Percentiles rank a stretch among this genome's conserved stretches.
These are phyloP conservation scores for Cladosporium sphaerospermum DNA, from an alignment of 2,329 filamentous ascomycete species.

Conservation along the genomic window DNA sequence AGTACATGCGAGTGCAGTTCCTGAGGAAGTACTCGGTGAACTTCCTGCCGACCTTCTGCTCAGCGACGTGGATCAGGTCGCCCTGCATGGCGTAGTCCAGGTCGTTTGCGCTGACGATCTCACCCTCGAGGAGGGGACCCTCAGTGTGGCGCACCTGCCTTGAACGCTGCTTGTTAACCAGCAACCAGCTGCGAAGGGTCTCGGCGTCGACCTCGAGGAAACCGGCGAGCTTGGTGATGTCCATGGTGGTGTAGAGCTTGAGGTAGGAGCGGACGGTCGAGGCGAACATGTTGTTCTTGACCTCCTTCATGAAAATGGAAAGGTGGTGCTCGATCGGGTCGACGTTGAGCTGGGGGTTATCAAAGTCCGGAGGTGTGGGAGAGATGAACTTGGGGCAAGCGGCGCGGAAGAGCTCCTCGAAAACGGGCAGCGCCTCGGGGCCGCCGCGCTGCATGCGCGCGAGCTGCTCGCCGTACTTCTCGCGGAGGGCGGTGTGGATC, in stretches of 20 bases:
- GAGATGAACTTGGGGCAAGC: conserved; percentile 99
- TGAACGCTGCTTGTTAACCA: conserved; percentile 98
- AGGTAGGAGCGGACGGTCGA: conserved; percentile 98
- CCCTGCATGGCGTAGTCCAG: conserved; percentile 96
- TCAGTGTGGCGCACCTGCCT: conserved; percentile 93
- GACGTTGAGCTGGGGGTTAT: conserved; percentile 90
- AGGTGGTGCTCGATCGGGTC: conserved; percentile 97
- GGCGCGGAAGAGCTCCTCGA: conserved; percentile 94
- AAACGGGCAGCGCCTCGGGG: conserved; percentile 89
- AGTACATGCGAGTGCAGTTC: conserved; percentile 89
- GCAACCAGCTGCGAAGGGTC: conserved; percentile 83
- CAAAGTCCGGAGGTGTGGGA: conserved; percentile 93
- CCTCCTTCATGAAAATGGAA: conserved; percentile 98
- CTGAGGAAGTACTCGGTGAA: conserved; percentile 98
- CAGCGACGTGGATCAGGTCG: conserved; percentile 96
- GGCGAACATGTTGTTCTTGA: conserved; percentile 98
- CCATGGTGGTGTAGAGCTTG: conserved; percentile 99
- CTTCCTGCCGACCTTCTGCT: conserved; percentile 95
- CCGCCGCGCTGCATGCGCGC: conserved; percentile 93
- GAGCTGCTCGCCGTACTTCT: conserved; percentile 99
- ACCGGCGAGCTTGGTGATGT: conserved; percentile 92
- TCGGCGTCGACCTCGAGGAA: conserved; percentile 98
- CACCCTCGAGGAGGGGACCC: conserved; percentile 82
- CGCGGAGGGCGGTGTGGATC: conserved; percentile 93
- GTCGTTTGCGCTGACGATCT: conserved; percentile 87